phyloP scores from a whole-genome alignment of 306 rosid genomes.

The Amphicarpaea edgeworthii region DNA sequence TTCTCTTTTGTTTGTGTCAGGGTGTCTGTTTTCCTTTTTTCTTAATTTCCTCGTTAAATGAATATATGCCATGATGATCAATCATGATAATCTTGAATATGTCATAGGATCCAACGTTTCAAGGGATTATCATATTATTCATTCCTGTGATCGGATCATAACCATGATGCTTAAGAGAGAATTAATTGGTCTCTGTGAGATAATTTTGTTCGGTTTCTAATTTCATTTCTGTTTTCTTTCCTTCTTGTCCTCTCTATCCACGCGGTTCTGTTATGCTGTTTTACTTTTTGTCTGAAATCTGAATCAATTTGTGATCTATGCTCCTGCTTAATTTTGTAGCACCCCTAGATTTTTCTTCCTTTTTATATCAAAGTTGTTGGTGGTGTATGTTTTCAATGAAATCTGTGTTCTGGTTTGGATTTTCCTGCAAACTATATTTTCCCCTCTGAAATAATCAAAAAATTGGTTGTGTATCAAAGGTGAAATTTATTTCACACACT shows the following conservation, averaged over 20 bases:
- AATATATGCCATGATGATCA: neutral
- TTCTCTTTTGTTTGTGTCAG: neutral
- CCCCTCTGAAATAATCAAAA: neutral
- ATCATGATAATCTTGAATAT: slow-evolving; percentile 13
- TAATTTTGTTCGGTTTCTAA: neutral
- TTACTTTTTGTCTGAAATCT: slow-evolving; percentile 29
- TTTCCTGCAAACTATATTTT: slow-evolving; percentile 13
- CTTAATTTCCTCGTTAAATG: neutral
- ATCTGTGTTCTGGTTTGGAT: slow-evolving; percentile 17
- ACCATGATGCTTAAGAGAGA: slow-evolving; percentile 5
- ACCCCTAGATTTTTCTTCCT: neutral
- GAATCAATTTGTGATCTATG: slow-evolving; percentile 13
- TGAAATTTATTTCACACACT: neutral
- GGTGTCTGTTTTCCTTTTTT: neutral
- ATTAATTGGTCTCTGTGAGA: slow-evolving; percentile 6
- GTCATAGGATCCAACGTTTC: neutral
- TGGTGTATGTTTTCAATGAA: neutral
- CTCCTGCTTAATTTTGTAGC: slow-evolving; percentile 22
- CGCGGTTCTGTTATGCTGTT: slow-evolving; percentile 1
- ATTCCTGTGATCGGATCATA: slow-evolving; percentile 28
- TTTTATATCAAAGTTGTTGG: slow-evolving; percentile 1
- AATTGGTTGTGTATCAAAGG: slow-evolving; percentile 4
- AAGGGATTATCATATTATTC: slow-evolving; percentile 12
- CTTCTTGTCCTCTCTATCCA: neutral
- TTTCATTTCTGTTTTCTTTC: neutral